Evolutionary conservation across 2,329 filamentous ascomycete species (phyloP).

Genomic region (Fusarium goolgardi): DNA sequence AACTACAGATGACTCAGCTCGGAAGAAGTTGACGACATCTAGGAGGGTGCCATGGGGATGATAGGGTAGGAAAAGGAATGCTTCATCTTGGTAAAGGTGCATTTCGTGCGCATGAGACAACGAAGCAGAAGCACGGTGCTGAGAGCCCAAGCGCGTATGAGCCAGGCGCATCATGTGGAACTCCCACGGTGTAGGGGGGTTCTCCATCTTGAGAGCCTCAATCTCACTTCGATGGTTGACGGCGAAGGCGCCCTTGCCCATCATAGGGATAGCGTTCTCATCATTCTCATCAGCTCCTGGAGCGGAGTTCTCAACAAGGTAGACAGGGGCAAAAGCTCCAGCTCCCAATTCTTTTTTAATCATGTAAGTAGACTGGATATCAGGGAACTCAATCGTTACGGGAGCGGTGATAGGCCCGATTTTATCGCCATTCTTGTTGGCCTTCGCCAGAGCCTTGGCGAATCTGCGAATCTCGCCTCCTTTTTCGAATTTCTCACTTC

Average conservation of each 20-base stretch:
- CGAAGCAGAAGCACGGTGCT: constrained; percentile 77
- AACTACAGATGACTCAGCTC: constrained; percentile 74
- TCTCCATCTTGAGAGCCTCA: constrained; percentile 95
- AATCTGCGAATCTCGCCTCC: constrained; percentile 84
- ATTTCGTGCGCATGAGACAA: constrained; percentile 88
- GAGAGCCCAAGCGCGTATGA: constrained; percentile 78
- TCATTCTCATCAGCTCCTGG: constrained; percentile 59
- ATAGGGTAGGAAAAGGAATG: constrained; percentile 88
- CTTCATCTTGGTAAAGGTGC: constrained; percentile 91
- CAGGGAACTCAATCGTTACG: constrained; percentile 75
- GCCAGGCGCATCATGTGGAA: constrained; percentile 94
- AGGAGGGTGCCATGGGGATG: constrained; percentile 91
- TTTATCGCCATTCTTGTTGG: constrained; percentile 69
- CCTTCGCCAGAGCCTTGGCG: constrained; percentile 73
- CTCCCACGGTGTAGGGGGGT: constrained; percentile 90
- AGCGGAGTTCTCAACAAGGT: constrained; percentile 82
- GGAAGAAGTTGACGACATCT: constrained; percentile 91
- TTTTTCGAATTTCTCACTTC: constrained; percentile 70
- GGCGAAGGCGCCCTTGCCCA: constrained; percentile 73
- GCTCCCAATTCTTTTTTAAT: constrained; percentile 88
- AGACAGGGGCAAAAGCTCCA: constrained; percentile 95
- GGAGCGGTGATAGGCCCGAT: constrained; percentile 67
- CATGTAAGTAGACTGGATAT: constrained; percentile 75
- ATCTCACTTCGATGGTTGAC: constrained; percentile 67
- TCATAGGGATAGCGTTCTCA: constrained; percentile 60